A percentile compares a stretch with the other conserved stretches of the same genome.
phyloP scores from a whole-genome alignment of 2,329 filamentous ascomycete species.

The Colletotrichum sansevieriae region DNA sequence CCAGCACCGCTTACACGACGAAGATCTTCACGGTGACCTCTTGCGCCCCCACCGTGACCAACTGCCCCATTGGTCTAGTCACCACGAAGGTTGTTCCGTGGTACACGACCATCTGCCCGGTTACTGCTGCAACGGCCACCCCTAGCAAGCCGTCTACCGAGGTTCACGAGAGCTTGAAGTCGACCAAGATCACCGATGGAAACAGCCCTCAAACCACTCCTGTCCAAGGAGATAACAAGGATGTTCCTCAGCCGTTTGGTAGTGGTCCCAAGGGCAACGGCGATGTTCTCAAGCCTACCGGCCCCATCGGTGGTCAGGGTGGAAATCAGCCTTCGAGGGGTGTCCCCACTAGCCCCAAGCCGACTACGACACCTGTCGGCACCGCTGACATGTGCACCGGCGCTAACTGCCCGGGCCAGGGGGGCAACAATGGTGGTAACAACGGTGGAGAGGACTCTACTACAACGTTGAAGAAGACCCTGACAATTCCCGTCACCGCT shows the following conservation, averaged over 20 bases:
- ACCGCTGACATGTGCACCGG: conserved; percentile 13
- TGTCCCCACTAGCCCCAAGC: conserved; percentile 16
- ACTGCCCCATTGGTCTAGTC: conserved; percentile 55
- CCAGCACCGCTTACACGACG: conserved; percentile 56
- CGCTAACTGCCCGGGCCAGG: conserved; percentile 4
- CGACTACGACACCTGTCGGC: conserved; percentile 13
- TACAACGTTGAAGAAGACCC: conserved; percentile 23
- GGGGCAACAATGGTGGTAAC: not conserved
- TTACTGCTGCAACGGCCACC: conserved; percentile 43
- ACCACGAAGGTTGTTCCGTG: conserved; percentile 52
- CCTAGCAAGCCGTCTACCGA: conserved; percentile 24
- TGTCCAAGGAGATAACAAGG: not conserved
- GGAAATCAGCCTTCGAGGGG: conserved; percentile 10
- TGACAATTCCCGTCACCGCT: conserved; percentile 27
- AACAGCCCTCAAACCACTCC: not conserved
- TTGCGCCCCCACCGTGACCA: conserved; percentile 59
- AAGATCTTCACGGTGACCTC: conserved; percentile 67
- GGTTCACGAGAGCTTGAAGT: not conserved
- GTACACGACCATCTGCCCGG: conserved; percentile 59
- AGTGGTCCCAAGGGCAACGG: not conserved
- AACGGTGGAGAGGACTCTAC: conserved; percentile 15
- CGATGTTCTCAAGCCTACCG: conserved; percentile 11
- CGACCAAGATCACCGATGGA: not conserved
- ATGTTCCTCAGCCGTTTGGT: not conserved
- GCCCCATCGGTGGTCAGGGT: conserved; percentile 1